A percentile compares a stretch with the other conserved stretches of the same genome.
phyloP scores from a whole-genome alignment of 768 basidiomycete species.

The Amanita exitialis region DNA sequence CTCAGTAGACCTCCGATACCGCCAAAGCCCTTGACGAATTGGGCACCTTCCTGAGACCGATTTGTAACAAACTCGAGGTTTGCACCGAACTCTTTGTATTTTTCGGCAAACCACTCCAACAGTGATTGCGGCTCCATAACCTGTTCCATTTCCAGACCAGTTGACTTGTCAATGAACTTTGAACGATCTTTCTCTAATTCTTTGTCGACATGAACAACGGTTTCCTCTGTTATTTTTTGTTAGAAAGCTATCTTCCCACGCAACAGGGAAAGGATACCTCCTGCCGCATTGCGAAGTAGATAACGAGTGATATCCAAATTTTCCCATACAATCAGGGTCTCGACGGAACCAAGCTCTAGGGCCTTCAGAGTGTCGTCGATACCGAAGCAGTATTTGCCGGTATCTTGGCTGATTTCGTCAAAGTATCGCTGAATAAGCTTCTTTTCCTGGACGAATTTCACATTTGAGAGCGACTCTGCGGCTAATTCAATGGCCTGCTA shows the following conservation, averaged over 20 bases:
- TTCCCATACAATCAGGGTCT: constrained; percentile 98
- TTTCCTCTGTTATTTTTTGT: constrained; percentile 49
- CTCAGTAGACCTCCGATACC: constrained; percentile 93
- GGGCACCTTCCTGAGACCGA: constrained; percentile 92
- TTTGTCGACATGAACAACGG: constrained; percentile 66
- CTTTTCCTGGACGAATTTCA: constrained; percentile 99
- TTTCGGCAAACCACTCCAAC: constrained; percentile 98
- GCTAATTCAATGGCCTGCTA: constrained; percentile 90
- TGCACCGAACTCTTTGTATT: constrained; percentile 97
- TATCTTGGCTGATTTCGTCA: constrained; percentile 98
- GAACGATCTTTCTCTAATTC: constrained; percentile 90
- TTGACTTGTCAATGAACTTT: constrained; percentile 93
- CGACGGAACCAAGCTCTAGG: constrained; percentile 91
- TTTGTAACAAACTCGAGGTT: constrained; percentile 95
- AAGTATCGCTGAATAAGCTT: constrained; percentile 96
- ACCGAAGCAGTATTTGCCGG: constrained; percentile 94
- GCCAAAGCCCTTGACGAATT: constrained; percentile 98
- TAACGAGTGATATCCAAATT: constrained; percentile 89
- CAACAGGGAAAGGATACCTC: constrained; percentile 37
- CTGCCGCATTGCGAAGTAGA: constrained; percentile 83
- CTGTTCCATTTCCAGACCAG: constrained; percentile 94
- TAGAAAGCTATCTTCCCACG: background rate
- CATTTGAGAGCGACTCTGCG: constrained; percentile 91
- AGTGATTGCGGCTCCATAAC: constrained; percentile 70
- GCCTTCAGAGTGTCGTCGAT: constrained; percentile 95